Percentiles rank a stretch among this genome's conserved stretches.
These are phyloP conservation scores for Mycena floridula DNA, from an alignment of 768 basidiomycete genomes.

Conservation along the genomic window DNA sequence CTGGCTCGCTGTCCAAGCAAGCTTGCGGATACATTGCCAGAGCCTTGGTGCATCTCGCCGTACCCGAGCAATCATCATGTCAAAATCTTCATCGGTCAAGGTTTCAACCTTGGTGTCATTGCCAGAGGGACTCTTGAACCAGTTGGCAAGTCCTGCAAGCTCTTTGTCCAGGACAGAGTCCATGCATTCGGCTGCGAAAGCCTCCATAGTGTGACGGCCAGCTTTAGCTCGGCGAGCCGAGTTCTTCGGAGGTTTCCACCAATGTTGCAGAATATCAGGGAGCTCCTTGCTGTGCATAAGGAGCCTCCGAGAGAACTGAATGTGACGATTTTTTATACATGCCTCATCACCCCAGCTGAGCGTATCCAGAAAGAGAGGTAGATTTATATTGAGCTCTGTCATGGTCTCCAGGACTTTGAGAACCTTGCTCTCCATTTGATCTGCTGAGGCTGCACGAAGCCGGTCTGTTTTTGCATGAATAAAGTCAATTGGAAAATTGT, in stretches of 20 bases:
- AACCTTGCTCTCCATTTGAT: no score
- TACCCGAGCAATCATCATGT: conserved; percentile 3
- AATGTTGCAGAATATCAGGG: conserved; percentile 13
- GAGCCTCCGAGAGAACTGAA: conserved; percentile 7
- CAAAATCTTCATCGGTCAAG: conserved; percentile 10
- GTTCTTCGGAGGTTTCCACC: conserved; percentile 14
- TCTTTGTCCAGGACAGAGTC: conserved; percentile 7
- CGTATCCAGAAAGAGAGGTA: conserved; percentile 13
- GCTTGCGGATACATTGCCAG: conserved; percentile 4
- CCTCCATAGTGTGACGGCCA: conserved; percentile 4
- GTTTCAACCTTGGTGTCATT: conserved; percentile 12
- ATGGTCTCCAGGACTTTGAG: neutral
- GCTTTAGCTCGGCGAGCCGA: conserved; percentile 1
- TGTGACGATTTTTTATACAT: conserved; percentile 7
- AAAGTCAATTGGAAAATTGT: no score
- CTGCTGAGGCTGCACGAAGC: no score
- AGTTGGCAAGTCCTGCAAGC: conserved; percentile 4
- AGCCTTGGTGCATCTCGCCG: conserved; percentile 6
- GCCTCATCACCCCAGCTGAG: conserved; percentile 14
- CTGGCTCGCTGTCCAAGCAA: conserved; percentile 6
- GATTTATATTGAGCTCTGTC: conserved; percentile 1
- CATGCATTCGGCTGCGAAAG: conserved; percentile 8
- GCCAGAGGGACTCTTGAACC: conserved; percentile 5
- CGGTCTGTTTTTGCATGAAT: no score
- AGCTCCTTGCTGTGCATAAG: conserved; percentile 16